These are phyloP conservation scores for Tephrocybe sp. DNA, from an alignment of 768 basidiomycete genomes.

Conservation along the genomic window DNA sequence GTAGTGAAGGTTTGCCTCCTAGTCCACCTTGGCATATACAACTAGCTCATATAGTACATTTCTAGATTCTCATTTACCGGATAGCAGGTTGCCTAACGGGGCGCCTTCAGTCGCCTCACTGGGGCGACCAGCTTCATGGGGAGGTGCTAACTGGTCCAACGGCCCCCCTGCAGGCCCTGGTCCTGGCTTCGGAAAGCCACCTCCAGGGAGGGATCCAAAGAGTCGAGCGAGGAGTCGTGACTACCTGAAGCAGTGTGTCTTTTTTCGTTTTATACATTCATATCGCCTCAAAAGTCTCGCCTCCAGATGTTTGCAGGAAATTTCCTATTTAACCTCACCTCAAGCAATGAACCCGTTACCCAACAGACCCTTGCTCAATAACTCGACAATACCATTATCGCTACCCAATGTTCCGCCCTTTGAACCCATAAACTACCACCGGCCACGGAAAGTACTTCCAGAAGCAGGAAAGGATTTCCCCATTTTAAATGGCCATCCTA, in stretches of 20 bases:
- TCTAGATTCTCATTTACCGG: slow-evolving; percentile 73
- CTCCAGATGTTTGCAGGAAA: slow-evolving; percentile 90
- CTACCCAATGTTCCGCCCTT: slow-evolving; percentile 73
- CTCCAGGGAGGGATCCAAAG: slow-evolving; percentile 89
- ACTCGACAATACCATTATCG: slow-evolving; percentile 58
- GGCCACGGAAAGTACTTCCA: slow-evolving; percentile 78
- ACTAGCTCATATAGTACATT: slow-evolving; percentile 11
- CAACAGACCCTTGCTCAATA: slow-evolving; percentile 74
- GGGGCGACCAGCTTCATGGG: slow-evolving; percentile 57
- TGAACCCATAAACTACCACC: slow-evolving; percentile 71
- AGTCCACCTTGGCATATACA: slow-evolving; percentile 3
- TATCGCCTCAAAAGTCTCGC: slow-evolving; percentile 11
- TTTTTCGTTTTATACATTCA: slow-evolving; percentile 6
- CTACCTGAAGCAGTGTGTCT: slow-evolving; percentile 90
- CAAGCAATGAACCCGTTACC: slow-evolving; percentile 97
- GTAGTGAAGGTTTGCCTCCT: slow-evolving; percentile 65
- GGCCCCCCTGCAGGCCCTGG: slow-evolving; percentile 40
- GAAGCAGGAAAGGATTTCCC: slow-evolving; percentile 73
- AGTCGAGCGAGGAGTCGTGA: slow-evolving; percentile 92
- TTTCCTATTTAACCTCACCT: slow-evolving; percentile 94
- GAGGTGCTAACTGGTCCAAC: slow-evolving; percentile 45
- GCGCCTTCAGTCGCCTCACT: slow-evolving; percentile 38
- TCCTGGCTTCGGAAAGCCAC: slow-evolving; percentile 63
- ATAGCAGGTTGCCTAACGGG: slow-evolving; percentile 65
- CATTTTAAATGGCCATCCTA: slow-evolving; percentile 57